These are phyloP conservation scores for Escovopsis weberi DNA, from an alignment of 2,329 filamentous ascomycete species.

Conservation along the genomic window DNA sequence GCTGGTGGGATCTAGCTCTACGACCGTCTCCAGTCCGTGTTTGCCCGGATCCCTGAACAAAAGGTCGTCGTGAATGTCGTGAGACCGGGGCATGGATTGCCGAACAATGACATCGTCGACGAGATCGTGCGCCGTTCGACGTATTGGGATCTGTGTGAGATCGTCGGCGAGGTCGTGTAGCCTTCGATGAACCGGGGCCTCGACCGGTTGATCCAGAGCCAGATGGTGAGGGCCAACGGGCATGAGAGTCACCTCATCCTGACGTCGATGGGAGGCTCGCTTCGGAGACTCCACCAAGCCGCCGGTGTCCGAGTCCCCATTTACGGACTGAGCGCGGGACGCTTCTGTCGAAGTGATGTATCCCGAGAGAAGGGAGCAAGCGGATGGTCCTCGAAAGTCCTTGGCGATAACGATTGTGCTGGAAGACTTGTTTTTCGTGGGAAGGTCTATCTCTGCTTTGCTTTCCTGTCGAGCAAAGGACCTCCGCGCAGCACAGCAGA, in stretches of 20 bases:
- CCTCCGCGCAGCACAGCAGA: constrained; percentile 4
- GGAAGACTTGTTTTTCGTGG: neutral
- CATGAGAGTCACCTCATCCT: neutral
- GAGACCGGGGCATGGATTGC: neutral
- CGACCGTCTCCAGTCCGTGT: too few species aligned
- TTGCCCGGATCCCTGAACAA: neutral
- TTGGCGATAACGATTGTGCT: neutral
- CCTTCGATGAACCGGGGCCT: neutral
- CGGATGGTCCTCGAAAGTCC: neutral
- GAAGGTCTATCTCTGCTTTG: neutral
- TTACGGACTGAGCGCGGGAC: neutral
- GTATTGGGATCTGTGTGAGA: neutral
- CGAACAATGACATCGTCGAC: neutral
- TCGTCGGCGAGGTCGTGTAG: neutral
- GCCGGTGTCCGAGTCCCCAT: neutral
- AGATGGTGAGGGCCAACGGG: neutral
- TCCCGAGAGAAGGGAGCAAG: neutral
- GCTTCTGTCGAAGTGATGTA: neutral
- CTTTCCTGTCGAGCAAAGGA: neutral
- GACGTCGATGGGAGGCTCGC: neutral
- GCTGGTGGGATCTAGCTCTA: too few species aligned
- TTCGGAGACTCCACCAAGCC: neutral
- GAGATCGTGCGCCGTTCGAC: neutral
- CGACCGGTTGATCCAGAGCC: neutral
- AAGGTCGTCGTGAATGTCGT: neutral